Evolutionary conservation across 495 filamentous ascomycete species (phyloP), one percentile per base, ranked within the genome.

Genomic region (Trichoderma parareesei): DNA sequence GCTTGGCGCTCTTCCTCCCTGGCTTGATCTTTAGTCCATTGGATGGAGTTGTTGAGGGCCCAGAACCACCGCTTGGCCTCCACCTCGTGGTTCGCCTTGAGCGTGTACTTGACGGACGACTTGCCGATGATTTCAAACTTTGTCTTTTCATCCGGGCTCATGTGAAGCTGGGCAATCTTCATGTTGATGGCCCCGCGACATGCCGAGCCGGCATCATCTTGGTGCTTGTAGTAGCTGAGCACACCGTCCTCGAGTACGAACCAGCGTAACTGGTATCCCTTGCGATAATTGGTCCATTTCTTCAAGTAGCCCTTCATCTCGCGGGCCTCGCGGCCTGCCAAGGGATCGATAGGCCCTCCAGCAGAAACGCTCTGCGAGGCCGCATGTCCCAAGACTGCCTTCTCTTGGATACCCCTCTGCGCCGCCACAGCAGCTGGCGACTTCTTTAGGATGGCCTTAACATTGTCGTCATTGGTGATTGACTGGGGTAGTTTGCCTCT

Each of bases 261-360:
- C 92, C 93, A 98, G 60, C 94, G 84, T 62, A 98, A 77, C 77
- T 98, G 97, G 77, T 94, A 98, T 4, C 94, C 94, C 70, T 87
- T 91, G 9, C 93, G 91, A 73, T 98, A 98, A 70, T 98, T 98
- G 27, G 94, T 98, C 94, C 94, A 98, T 72, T 98, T 98, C 74
- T 97, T 97, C 65, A 98, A 79, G 73, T 98, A 98, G 9, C 94
- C 94, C 76, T 93, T 96, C 91, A 98, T 97, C 74, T 98, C 94
- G 55, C 92, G 85, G 10, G 88, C 86, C 66, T 98, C 94, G 68
- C 93, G 94, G 8, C 88, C 86, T 53, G 87, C 87, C 64, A 92
- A 77, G 38, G 81, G 79, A 67, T 95, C 90, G 18, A 84, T 82
- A 38, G 81, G 76, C 0, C 79, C 78, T 49, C 83, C 79, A 8